phyloP scores from a whole-genome alignment of 805 yeast species.

The Wickerhamiella australiensis region DNA sequence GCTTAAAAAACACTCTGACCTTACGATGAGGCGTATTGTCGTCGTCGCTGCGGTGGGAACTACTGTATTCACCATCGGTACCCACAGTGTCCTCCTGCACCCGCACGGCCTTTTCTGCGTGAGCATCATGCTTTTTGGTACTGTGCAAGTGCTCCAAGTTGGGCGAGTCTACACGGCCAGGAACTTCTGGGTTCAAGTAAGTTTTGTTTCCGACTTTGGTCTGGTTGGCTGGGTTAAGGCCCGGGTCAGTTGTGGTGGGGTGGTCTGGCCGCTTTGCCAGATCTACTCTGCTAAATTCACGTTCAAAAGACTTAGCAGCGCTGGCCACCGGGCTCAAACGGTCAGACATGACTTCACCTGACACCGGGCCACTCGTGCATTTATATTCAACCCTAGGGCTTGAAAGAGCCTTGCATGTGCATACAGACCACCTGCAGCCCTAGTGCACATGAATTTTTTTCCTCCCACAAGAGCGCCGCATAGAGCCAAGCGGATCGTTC shows the following conservation, averaged over 20 bases:
- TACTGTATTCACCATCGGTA: slow-evolving; percentile 1
- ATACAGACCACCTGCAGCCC: neutral
- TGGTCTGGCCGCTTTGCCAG: slow-evolving; percentile 18
- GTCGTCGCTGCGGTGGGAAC: neutral
- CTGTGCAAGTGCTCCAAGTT: neutral
- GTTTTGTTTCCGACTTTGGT: slow-evolving; percentile 16
- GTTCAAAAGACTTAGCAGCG: slow-evolving; percentile 6
- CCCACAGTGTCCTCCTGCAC: slow-evolving; percentile 22
- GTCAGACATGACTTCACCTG: neutral
- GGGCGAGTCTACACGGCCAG: slow-evolving; percentile 6
- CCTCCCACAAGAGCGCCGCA: neutral
- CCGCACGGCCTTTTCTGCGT: slow-evolving; percentile 9
- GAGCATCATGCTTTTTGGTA: neutral
- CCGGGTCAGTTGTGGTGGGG: slow-evolving; percentile 23
- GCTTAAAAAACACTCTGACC: slow-evolving; percentile 11
- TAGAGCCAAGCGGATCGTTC: too few species aligned
- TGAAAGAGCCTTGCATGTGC: neutral
- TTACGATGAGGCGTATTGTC: slow-evolving; percentile 7
- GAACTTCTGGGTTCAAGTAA: slow-evolving; percentile 7
- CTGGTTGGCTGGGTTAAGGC: slow-evolving; percentile 27
- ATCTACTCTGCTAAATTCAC: slow-evolving; percentile 14
- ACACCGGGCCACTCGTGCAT: neutral
- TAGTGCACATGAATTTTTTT: neutral
- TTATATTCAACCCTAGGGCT: slow-evolving; percentile 1
- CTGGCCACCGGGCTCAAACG: slow-evolving; percentile 6